A percentile compares a stretch with the other conserved stretches of the same genome.
Evolutionary conservation across 371 early-diverging fungal species (phyloP).

Genomic region (Gilbertella persicaria): DNA sequence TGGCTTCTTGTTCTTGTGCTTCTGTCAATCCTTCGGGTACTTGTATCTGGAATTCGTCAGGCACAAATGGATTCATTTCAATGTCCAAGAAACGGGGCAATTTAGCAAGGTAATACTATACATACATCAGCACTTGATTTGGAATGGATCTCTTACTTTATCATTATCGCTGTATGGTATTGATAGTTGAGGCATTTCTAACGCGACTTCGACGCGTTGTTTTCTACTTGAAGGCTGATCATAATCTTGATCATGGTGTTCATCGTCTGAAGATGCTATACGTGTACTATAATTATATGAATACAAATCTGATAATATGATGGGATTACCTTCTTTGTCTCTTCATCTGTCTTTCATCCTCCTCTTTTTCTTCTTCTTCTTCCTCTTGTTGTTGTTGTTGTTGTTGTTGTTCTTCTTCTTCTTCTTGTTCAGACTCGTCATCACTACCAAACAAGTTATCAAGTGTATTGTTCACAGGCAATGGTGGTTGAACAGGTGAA

Average conservation of each 20-base stretch:
- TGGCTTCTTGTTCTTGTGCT: constrained; percentile 38
- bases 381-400: background rate
- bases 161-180: constrained; percentile 36
- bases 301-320: background rate
- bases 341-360: constrained; percentile 44
- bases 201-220: constrained; percentile 36
- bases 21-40: constrained; percentile 45
- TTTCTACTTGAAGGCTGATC: constrained; percentile 28
- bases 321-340: constrained; percentile 65
- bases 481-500: constrained; percentile 17
- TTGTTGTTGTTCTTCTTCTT: background rate
- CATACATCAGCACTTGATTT: no score
- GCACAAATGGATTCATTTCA: constrained; percentile 71
- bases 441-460: constrained; percentile 41
- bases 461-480: constrained; percentile 1
- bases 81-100: constrained; percentile 75
- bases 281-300: background rate
- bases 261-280: constrained; percentile 19
- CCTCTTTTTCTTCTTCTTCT: constrained; percentile 52
- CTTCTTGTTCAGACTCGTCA: constrained; percentile 26
- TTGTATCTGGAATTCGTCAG: constrained; percentile 57
- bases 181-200: constrained; percentile 42
- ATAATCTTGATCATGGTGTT: constrained; percentile 32
- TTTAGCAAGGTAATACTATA: constrained; percentile 70
- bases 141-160: no score